Evolutionary conservation across 2,329 filamentous ascomycete genomes (phyloP).

Genomic region (Cadophora gregata): DNA sequence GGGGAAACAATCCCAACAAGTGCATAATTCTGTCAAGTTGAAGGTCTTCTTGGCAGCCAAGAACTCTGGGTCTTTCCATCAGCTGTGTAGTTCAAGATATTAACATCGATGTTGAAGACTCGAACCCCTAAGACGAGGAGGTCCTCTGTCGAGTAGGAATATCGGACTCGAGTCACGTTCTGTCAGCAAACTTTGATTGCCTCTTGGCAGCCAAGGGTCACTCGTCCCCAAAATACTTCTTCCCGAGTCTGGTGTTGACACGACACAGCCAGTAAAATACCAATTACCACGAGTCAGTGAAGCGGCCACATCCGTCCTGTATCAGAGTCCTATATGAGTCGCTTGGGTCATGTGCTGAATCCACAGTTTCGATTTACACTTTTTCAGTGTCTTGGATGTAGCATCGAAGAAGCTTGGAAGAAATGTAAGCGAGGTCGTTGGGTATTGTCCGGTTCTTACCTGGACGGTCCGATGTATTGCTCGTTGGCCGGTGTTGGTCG

Average conservation of each 20-base stretch:
- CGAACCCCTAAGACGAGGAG: too few relatives aligned
- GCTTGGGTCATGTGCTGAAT: neutral
- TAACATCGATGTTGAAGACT: neutral
- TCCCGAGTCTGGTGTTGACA: neutral
- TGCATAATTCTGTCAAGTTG: too few relatives aligned
- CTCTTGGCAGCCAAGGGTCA: too few relatives aligned
- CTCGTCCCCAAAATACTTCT: neutral
- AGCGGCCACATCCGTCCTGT: neutral
- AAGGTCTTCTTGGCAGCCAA: neutral
- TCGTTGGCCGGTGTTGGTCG: neutral
- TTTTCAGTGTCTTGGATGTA: constrained; percentile 9
- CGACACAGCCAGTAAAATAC: neutral
- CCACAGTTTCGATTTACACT: neutral
- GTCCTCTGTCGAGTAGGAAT: too few relatives aligned
- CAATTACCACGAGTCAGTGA: neutral
- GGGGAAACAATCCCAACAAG: too few relatives aligned
- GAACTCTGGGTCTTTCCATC: neutral
- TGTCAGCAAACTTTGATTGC: too few relatives aligned
- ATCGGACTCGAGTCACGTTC: neutral
- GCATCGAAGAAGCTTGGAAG: constrained; percentile 9
- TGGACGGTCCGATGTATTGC: too few relatives aligned
- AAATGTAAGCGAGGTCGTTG: neutral
- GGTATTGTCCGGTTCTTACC: neutral
- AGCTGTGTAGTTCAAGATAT: neutral
- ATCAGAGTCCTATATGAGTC: neutral